Percentiles rank a stretch among this genome's conserved stretches.
These are phyloP conservation scores for Neopestalotiopsis sp. DNA, from an alignment of 2,329 filamentous ascomycete species.

Conservation along the genomic window DNA sequence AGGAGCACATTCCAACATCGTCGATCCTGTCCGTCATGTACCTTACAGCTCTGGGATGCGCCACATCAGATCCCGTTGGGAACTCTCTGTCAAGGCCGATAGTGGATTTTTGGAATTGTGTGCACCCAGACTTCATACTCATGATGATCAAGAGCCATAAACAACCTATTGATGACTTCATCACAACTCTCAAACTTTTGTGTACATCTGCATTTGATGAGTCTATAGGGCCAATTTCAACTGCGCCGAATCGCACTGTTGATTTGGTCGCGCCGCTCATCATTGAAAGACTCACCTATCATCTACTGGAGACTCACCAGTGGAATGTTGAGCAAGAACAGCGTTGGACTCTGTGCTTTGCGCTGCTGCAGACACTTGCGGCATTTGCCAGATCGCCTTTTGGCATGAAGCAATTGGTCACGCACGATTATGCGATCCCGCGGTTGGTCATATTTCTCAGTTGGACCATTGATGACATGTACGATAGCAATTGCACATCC, in stretches of 20 bases:
- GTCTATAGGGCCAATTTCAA: conserved; percentile 69
- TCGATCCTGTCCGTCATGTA: conserved; percentile 71
- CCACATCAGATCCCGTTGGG: conserved; percentile 37
- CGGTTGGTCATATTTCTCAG: conserved; percentile 71
- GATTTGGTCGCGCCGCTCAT: conserved; percentile 50
- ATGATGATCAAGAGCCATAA: conserved; percentile 68
- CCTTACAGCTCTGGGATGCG: conserved; percentile 64
- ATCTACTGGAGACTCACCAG: conserved; percentile 62
- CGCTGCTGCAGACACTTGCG: conserved; percentile 59
- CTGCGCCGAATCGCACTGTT: conserved; percentile 42
- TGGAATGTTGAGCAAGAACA: conserved; percentile 45
- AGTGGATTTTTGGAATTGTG: conserved; percentile 67
- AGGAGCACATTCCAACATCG: conserved; percentile 63
- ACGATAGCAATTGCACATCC: conserved; percentile 57
- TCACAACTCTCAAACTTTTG: conserved; percentile 68
- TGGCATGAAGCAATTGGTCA: conserved; percentile 68
- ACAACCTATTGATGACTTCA: conserved; percentile 67
- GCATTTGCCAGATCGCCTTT: conserved; percentile 67
- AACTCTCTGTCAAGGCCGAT: conserved; percentile 35
- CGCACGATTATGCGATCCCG: conserved; percentile 72
- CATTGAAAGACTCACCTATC: conserved; percentile 67
- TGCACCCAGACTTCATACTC: conserved; percentile 70
- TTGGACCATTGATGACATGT: conserved; percentile 74
- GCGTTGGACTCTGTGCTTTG: conserved; percentile 47
- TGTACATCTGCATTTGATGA: conserved; percentile 66